A percentile compares a stretch with the other conserved stretches of the same genome.
phyloP scores from a whole-genome alignment of 2,329 filamentous ascomycete genomes.

The Pseudogymnoascus sp. region DNA sequence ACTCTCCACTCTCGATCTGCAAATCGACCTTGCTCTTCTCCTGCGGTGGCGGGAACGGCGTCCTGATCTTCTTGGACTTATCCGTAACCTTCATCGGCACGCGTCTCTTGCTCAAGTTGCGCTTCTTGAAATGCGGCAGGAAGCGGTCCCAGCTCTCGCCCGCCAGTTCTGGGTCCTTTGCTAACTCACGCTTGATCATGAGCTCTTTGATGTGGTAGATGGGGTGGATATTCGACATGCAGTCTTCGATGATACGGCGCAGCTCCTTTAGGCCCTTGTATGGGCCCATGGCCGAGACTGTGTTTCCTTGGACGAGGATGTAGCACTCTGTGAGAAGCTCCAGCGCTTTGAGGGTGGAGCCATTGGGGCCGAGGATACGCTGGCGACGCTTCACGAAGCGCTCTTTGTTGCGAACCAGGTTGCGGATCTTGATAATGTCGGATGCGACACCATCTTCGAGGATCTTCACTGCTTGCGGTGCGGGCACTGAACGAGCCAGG shows the following conservation, averaged over 20 bases:
- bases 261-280: slow-evolving; percentile 93
- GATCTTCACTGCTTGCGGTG: slow-evolving; percentile 88
- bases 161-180: slow-evolving; percentile 77
- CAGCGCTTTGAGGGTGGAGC: slow-evolving; percentile 86
- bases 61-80: slow-evolving; percentile 91
- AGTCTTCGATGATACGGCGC: slow-evolving; percentile 81
- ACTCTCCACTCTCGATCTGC: slow-evolving; percentile 97
- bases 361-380: slow-evolving; percentile 82
- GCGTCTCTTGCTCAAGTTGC: slow-evolving; percentile 74
- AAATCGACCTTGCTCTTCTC: slow-evolving; percentile 99
- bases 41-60: slow-evolving; percentile 89
- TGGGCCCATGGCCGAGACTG: slow-evolving; percentile 81
- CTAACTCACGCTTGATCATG: slow-evolving; percentile 88
- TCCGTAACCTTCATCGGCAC: slow-evolving; percentile 80
- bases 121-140: slow-evolving; percentile 94
- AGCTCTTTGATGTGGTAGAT: slow-evolving; percentile 91
- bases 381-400: slow-evolving; percentile 92
- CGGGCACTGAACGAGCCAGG: slow-evolving; percentile 81
- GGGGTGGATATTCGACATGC: slow-evolving; percentile 88
- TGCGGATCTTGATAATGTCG: slow-evolving; percentile 94
- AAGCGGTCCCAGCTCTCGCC: slow-evolving; percentile 94
- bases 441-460: slow-evolving; percentile 85
- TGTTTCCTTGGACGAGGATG: slow-evolving; percentile 93
- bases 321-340: slow-evolving; percentile 88
- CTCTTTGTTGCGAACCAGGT: slow-evolving; percentile 85